These are phyloP conservation scores for Vitis vinifera DNA, from an alignment of 164 flowering plant species.

Conservation along the genomic window ASM3070453v1 NC_081815.1:4221001-4221500, in stretches of 20 bases:
- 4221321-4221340: constrained; percentile 60
- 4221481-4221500: neutral
- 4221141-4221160: neutral
- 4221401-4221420: constrained; percentile 23
- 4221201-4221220: constrained; percentile 56
- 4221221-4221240: constrained; percentile 60
- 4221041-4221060: too few species aligned
- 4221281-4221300: constrained; percentile 33
- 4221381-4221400: constrained; percentile 16
- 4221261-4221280: constrained; percentile 44
- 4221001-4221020: too few species aligned
- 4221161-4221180: constrained; percentile 33
- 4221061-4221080: too few species aligned
- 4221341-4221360: constrained; percentile 60
- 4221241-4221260: constrained; percentile 60
- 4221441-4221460: constrained; percentile 70
- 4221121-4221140: neutral
- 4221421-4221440: constrained; percentile 63
- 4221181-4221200: constrained; percentile 78
- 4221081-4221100: too few species aligned
- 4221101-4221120: neutral
- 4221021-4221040: too few species aligned
- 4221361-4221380: constrained; percentile 48
- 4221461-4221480: constrained; percentile 27
- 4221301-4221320: constrained; percentile 72